Percentiles rank a stretch among this genome's conserved stretches.
These are phyloP conservation scores for Aureobasidium leucospermi DNA, from an alignment of 2,329 filamentous ascomycete species.

Conservation along the genomic window DNA sequence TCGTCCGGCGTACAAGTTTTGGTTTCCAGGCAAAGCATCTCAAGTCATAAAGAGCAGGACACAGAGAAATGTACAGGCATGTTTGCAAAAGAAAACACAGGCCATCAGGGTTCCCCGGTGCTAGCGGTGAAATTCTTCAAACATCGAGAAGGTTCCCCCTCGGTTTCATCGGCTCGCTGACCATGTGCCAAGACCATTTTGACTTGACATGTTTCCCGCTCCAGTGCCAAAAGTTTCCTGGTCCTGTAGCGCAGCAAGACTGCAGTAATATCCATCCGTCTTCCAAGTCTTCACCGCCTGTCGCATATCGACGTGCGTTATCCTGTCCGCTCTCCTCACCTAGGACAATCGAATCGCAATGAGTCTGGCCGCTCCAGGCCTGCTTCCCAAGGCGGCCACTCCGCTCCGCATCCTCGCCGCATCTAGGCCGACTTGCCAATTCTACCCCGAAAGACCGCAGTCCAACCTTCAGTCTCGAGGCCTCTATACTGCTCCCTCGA, in stretches of 20 bases:
- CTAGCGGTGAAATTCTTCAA: constrained; percentile 3
- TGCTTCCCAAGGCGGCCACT: constrained; percentile 27
- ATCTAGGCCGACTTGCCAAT: constrained; percentile 21
- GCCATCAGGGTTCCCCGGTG: constrained; percentile 2
- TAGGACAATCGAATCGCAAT: constrained; percentile 18
- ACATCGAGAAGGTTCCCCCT: constrained; percentile 4
- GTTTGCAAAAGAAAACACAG: constrained; percentile 10
- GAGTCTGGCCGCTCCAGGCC: constrained; percentile 29
- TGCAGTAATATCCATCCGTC: neutral
- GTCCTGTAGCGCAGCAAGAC: neutral
- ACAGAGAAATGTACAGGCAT: neutral
- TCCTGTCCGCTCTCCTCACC: neutral
- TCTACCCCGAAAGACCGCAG: constrained; percentile 19
- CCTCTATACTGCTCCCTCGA: constrained; percentile 10
- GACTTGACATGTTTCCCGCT: constrained; percentile 1
- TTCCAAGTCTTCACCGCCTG: neutral
- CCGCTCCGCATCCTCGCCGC: constrained; percentile 28
- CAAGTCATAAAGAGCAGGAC: no score
- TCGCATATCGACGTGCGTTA: neutral
- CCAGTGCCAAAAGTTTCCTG: constrained; percentile 1
- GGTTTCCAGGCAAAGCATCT: no score
- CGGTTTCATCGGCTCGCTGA: neutral
- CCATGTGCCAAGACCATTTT: neutral
- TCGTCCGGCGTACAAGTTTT: no score
- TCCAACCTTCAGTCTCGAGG: neutral